Evolutionary conservation across 768 basidiomycete genomes (phyloP), one percentile per base, ranked within the genome.

Genomic region (Calocybe cyanea): DNA sequence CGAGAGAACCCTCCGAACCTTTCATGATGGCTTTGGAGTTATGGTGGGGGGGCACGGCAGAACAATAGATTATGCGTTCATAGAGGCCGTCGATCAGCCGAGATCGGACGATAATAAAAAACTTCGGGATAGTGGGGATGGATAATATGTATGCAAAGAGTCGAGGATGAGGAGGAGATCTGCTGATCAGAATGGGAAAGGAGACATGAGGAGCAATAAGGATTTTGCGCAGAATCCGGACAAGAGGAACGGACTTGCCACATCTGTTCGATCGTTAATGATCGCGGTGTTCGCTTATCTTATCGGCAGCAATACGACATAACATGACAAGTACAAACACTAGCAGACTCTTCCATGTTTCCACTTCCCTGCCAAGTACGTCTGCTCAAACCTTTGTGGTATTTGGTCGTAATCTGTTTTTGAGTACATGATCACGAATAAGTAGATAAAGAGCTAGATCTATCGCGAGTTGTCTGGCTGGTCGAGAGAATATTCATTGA

Each of bases 231-330:
- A 32, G 20, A 51, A 42, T 46, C 55, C 55, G 48, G 30, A 40
- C 36, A 28, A 46, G 45, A 51, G 55, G 50, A 53, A 45, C 55
- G 32, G 28, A 41, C 38, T 51, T 56, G 44, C 55, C 49, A 47
- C 49, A 53, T 56, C 28, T 32, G 32, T 44, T 45, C 41, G 55
- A 56, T 53, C n/a, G n/a, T n/a, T n/a, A n/a, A n/a, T n/a, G n/a
- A n/a, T n/a, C n/a, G n/a, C n/a, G n/a, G n/a, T n/a, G n/a, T n/a
- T n/a, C n/a, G n/a, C n/a, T n/a, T n/a, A n/a, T n/a, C n/a, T n/a
- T n/a, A n/a, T n/a, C n/a, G n/a, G n/a, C n/a, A n/a, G n/a, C n/a
- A n/a, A n/a, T n/a, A n/a, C n/a, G n/a, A n/a, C n/a, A n/a, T n/a
- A n/a, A n/a, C n/a, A n/a, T n/a, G n/a, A n/a, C n/a, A n/a, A n/a